phyloP scores from a whole-genome alignment of 2,329 filamentous ascomycete genomes.

The Rosellinia necatrix region DNA sequence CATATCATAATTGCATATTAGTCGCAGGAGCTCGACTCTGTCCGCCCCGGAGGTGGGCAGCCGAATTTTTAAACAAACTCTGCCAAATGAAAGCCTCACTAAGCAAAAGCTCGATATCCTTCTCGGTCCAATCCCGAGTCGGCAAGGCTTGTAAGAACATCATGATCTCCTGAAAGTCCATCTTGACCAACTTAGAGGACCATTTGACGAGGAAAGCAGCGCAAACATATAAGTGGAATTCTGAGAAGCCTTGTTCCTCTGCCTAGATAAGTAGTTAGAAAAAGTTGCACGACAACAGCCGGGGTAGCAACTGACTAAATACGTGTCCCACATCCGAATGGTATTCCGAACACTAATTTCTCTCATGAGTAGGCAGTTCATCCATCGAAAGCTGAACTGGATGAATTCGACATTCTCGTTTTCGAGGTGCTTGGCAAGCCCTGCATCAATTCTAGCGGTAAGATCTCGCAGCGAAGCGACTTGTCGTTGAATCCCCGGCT shows the following conservation, averaged over 20 bases:
- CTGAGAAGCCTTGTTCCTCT: conserved; percentile 97
- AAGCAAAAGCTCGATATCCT: conserved; percentile 93
- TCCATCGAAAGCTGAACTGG: conserved; percentile 99
- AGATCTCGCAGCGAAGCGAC: conserved; percentile 87
- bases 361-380: conserved; percentile 98
- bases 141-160: conserved; percentile 98
- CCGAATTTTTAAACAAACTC: conserved; percentile 91
- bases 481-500: conserved; percentile 94
- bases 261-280: conserved; percentile 60
- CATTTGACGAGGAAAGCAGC: conserved; percentile 98
- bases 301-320: conserved; percentile 69
- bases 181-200: conserved; percentile 91
- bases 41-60: conserved; percentile 77
- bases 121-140: conserved; percentile 93
- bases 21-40: conserved; percentile 47
- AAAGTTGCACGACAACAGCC: conserved; percentile 9
- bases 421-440: conserved; percentile 85
- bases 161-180: conserved; percentile 99
- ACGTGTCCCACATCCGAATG: conserved; percentile 99
- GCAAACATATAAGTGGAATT: conserved; percentile 98
- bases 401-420: conserved; percentile 95
- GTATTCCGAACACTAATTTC: conserved; percentile 97
- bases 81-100: conserved; percentile 99
- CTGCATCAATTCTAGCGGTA: conserved; percentile 84
- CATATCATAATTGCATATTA: conserved; percentile 45